Base-by-base conservation (phyloP, 805 yeast genomes). In the Candida bentonensis region DNA sequence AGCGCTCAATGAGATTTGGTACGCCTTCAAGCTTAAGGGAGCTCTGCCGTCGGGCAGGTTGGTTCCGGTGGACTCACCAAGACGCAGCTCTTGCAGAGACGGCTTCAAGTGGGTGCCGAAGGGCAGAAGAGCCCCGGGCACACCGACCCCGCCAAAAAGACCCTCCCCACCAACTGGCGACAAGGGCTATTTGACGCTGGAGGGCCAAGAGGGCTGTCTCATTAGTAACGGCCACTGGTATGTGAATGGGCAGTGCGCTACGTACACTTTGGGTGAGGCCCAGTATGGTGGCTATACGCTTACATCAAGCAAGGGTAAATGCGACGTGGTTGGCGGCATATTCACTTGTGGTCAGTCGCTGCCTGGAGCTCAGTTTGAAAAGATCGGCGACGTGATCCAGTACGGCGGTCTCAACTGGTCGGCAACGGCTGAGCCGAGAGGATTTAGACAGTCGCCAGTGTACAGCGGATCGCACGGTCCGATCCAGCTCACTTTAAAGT, bases 201-300 rank as follows among this genome's bases (percentile, higher is more conserved):
- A 69, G 17, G 73, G 64, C 36, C 72, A 78, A 46, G 50, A 61
- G 3, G 95, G 95, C 7, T 85, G 95, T 62, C 64, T 89, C 47
- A 89, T 88, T 55, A 75, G 82, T 48, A 82, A 76, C 55, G 98
- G 98, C 3, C 73, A 76, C 51, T 88, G 94, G 92, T 84, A 80
- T 63, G 58, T 72, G 3, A 59, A 64, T 34, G 96, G 96, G 1
- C 76, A 92, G 0, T 89, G 96, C 61, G 97, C 96, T 3, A 76
- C 81, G 3, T 88, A 70, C 63, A 69, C 69, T 22, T 53, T 82
- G 22, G 55, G 61, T 25, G 70, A 76, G 44, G 74, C 81, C 25
- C 72, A 73, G 26, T 76, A 76, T 60, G 92, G 92, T 2, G 92
- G 92, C n/a, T 73, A 75, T 53, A 72, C 76, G 46, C 56, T 88